These are phyloP conservation scores for Aspergillus oerlinghausenensis DNA, from an alignment of 2,329 filamentous ascomycete species.

Conservation along the genomic window DNA sequence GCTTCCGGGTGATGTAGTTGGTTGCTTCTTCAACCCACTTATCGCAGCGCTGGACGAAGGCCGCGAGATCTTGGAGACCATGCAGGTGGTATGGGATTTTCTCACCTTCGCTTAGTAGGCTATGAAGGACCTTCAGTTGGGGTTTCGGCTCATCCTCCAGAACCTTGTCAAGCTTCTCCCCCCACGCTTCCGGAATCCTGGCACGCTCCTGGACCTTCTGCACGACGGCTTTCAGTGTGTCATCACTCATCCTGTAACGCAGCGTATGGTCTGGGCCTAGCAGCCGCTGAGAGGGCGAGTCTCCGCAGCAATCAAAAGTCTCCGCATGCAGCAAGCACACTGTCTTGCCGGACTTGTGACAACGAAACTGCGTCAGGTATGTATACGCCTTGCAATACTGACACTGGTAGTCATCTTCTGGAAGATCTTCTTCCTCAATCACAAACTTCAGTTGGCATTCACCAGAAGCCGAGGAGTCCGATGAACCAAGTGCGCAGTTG, in stretches of 20 bases:
- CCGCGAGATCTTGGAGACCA: conserved; percentile 73
- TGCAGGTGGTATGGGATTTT: conserved; percentile 87
- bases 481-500: conserved; percentile 50
- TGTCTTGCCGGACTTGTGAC: conserved; percentile 72
- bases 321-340: conserved; percentile 81
- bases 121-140: conserved; percentile 77
- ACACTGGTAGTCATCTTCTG: conserved; percentile 91
- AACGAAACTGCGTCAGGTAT: conserved; percentile 87
- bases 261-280: conserved; percentile 67
- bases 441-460: conserved; percentile 59
- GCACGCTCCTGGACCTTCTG: conserved; percentile 83
- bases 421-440: conserved; percentile 67
- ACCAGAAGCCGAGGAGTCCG: conserved; percentile 39
- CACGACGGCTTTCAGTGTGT: conserved; percentile 61
- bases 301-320: conserved; percentile 72
- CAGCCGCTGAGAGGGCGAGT: conserved; percentile 62
- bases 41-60: conserved; percentile 93
- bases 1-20: conserved; percentile 93
- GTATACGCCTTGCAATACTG: conserved; percentile 86
- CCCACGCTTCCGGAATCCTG: conserved; percentile 79
- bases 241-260: conserved; percentile 70
- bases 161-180: conserved; percentile 79
- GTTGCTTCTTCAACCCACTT: conserved; percentile 97
- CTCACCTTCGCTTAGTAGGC: conserved; percentile 86
- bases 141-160: conserved; percentile 81